Base-by-base conservation (phyloP, 2,329 filamentous ascomycete species). In the Ceratocystiopsis sp. region DNA sequence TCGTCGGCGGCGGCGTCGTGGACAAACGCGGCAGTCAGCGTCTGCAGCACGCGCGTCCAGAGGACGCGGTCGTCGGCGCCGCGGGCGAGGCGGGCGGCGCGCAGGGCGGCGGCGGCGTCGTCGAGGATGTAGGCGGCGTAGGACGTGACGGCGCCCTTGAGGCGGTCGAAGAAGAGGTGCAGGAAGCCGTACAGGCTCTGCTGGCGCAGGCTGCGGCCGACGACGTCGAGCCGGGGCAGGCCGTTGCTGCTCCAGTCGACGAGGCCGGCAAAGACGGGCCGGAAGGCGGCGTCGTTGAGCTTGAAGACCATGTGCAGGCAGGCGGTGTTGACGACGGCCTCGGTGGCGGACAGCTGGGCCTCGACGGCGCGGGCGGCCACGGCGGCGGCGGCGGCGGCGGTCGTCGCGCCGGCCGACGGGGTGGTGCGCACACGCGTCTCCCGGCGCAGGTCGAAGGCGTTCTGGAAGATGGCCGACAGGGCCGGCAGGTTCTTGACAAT, bases 281-380 rank as follows among this genome's bases (percentile, higher is more conserved):
- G 73, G 75, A 98, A 98, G 0, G 82, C 77, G 1, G 82, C 79
- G 57, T 98, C 91, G 61, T 95, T 96, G 48, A 98, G 73, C 67
- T 96, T 96, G 66, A 93, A 85, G 43, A 94, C 82, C 78, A 95
- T 91, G 60, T 85, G 83, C 46, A 98, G 73, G 0, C 79, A 75
- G 13, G 81, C 75, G 11, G 80, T 73, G 55, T 84, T 80, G 50
- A 84, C 55, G 12, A 67, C 65, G 2, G 65, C 62, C 56, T 93
- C 84, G 13, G 85, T 65, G 37, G 68, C 65, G 17, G 66, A 60
- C 7, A 83, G 58, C 38, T 71, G 63, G 14, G 69, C 61, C 15
- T 66, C 55, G 34, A 49, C 37, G 65, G 58, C 35, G 19, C 40
- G 19, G n/a, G 15, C 35, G n/a, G 35, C 11, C 16, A 19, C 42